A percentile compares a stretch with the other conserved stretches of the same genome.
Conservation (phyloP, 495 filamentous ascomycete species). For the Penicillium malachiteum region DNA sequence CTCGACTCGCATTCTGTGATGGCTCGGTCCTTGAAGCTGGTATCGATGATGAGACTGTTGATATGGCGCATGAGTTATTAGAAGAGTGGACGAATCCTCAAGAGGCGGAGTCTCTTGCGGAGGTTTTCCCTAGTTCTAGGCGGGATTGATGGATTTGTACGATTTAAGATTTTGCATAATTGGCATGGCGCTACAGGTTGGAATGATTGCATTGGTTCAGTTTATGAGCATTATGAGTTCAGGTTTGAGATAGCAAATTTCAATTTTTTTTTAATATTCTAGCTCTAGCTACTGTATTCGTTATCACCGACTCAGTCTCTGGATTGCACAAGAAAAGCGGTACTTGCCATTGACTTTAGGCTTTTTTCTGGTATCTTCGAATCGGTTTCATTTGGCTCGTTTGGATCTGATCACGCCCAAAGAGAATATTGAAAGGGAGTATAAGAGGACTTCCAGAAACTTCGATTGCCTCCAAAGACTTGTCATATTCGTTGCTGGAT, state of each 20-base stretch:
- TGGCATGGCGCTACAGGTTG: slow-evolving; percentile 7
- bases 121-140: slow-evolving; percentile 52
- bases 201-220: neutral
- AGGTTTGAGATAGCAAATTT: slow-evolving; percentile 11
- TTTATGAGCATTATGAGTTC: slow-evolving; percentile 12
- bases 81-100: slow-evolving; percentile 66
- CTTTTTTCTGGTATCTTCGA: too few species aligned
- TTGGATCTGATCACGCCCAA: too few species aligned
- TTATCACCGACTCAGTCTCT: too few species aligned
- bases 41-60: slow-evolving; percentile 65
- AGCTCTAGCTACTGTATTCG: too few species aligned
- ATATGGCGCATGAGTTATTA: slow-evolving; percentile 63
- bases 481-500: too few species aligned
- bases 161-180: slow-evolving; percentile 8
- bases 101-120: slow-evolving; percentile 64
- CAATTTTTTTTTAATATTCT: neutral
- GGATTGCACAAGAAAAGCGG: too few species aligned
- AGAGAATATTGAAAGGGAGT: too few species aligned
- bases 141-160: slow-evolving; percentile 18
- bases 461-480: too few species aligned
- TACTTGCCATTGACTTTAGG: too few species aligned
- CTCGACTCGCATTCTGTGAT: slow-evolving; percentile 67
- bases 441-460: too few species aligned
- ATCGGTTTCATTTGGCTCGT: too few species aligned
- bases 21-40: slow-evolving; percentile 59